Evolutionary conservation across 2,329 filamentous ascomycete species (phyloP).

Genomic region (Aspergillus ibericus): DNA sequence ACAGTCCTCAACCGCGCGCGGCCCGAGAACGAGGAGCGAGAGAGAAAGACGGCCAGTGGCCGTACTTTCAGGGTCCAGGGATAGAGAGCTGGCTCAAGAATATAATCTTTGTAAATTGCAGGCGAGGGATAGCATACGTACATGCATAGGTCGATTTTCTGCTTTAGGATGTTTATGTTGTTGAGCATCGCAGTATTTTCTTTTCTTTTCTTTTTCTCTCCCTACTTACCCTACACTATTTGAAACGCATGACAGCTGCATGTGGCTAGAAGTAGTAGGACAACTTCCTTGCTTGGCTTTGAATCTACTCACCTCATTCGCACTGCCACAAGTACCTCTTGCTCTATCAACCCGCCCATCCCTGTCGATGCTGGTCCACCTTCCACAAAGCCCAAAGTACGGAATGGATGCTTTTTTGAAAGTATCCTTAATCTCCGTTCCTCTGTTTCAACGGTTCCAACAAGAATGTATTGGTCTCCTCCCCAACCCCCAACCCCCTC

Average conservation of each 20-base stretch:
- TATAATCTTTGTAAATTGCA: slow-evolving; percentile 29
- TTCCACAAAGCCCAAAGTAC: background rate
- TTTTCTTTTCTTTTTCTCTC: background rate
- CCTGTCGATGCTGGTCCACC: background rate
- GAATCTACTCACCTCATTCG: background rate
- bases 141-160: slow-evolving; percentile 12
- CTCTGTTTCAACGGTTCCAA: background rate
- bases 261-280: background rate
- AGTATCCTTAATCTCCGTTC: background rate
- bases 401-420: background rate
- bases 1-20: slow-evolving; percentile 91
- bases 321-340: background rate
- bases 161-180: slow-evolving; percentile 13
- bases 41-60: slow-evolving; percentile 96
- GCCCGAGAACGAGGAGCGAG: slow-evolving; percentile 94
- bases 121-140: slow-evolving; percentile 14
- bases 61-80: slow-evolving; percentile 76
- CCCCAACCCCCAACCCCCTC: background rate
- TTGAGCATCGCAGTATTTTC: slow-evolving; percentile 3
- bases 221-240: background rate
- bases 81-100: slow-evolving; percentile 26
- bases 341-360: background rate
- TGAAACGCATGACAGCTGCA: background rate
- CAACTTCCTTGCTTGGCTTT: background rate
- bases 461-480: background rate